A percentile compares a stretch with the other conserved stretches of the same genome.
Evolutionary conservation across 306 rosid species (phyloP).

Genomic region (Ceratonia siliqua): DNA sequence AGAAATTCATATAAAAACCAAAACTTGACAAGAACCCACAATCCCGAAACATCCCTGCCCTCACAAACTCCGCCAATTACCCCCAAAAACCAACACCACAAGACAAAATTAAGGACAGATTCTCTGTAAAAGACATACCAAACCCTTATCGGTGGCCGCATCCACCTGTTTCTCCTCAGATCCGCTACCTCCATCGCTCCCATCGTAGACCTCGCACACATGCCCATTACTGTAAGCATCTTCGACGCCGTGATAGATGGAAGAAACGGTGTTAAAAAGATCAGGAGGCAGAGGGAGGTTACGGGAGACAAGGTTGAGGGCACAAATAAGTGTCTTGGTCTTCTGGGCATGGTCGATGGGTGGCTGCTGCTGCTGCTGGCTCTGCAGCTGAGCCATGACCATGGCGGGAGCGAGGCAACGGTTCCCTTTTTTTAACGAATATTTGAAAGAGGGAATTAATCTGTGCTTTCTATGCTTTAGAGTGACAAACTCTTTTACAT

Average conservation of each 20-base stretch:
- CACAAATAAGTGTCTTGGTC: slow-evolving; percentile 78
- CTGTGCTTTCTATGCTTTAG: slow-evolving; percentile 21
- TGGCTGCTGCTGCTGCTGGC: slow-evolving; percentile 39
- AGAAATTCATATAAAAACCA: background rate
- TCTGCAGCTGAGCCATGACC: slow-evolving; percentile 66
- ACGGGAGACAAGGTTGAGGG: slow-evolving; percentile 89
- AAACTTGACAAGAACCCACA: slow-evolving; percentile 31
- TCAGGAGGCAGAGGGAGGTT: slow-evolving; percentile 88
- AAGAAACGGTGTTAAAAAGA: slow-evolving; percentile 70
- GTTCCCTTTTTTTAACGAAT: slow-evolving; percentile 44
- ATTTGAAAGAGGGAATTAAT: slow-evolving; percentile 35
- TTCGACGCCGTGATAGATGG: slow-evolving; percentile 46
- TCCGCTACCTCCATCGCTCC: background rate
- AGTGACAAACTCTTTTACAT: slow-evolving; percentile 22
- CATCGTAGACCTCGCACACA: background rate
- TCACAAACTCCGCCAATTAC: background rate
- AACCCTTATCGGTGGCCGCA: slow-evolving; percentile 2
- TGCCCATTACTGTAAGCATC: background rate
- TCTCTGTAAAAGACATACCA: slow-evolving; percentile 30
- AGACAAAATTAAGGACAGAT: slow-evolving; percentile 7
- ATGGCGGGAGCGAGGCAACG: slow-evolving; percentile 78
- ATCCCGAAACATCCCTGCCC: slow-evolving; percentile 22
- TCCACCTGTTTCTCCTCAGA: background rate
- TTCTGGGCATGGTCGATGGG: slow-evolving; percentile 44
- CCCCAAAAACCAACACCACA: background rate